Percentiles rank a stretch among this genome's conserved stretches.
Conservation (phyloP, 2,329 filamentous ascomycete genomes). For the Fusarium cyanostomum region DNA sequence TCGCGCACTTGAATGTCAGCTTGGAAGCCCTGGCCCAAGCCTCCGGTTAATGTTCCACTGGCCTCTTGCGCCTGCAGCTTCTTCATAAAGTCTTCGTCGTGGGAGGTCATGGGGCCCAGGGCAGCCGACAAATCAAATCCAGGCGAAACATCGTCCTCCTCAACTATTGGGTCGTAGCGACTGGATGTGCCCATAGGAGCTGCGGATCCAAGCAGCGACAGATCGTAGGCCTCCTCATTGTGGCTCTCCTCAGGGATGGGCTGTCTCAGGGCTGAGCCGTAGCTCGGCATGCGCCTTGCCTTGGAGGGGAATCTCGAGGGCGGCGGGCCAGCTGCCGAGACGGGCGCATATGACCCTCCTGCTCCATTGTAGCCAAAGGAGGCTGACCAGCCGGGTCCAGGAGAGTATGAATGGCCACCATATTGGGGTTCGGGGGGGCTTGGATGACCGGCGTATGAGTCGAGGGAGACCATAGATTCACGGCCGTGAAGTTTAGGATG, state of each 20-base stretch:
- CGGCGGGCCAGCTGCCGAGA: conserved; percentile 32
- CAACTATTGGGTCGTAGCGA: conserved; percentile 46
- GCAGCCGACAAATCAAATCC: conserved; percentile 58
- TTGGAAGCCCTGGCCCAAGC: conserved; percentile 63
- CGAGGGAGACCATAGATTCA: conserved; percentile 54
- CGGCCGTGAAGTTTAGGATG: conserved; percentile 45
- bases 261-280: conserved; percentile 38
- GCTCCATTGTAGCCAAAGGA: conserved; percentile 44
- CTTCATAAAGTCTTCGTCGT: conserved; percentile 57
- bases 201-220: conserved; percentile 55
- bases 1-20: conserved; percentile 59
- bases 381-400: conserved; percentile 40
- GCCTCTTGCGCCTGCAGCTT: conserved; percentile 63
- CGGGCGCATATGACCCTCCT: conserved; percentile 43
- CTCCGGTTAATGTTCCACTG: conserved; percentile 65
- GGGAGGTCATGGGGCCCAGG: conserved; percentile 55
- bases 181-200: conserved; percentile 52
- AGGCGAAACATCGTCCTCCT: conserved; percentile 47
- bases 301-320: conserved; percentile 38
- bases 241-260: conserved; percentile 45
- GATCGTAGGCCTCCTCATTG: conserved; percentile 56
- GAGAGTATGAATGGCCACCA: conserved; percentile 32
- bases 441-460: conserved; percentile 43
- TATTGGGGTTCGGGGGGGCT: conserved; percentile 29
- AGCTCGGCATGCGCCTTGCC: conserved; percentile 39